These are phyloP conservation scores for Blastobotrys aristatus DNA, from an alignment of 1,139 yeast species.

Conservation along the genomic window DNA sequence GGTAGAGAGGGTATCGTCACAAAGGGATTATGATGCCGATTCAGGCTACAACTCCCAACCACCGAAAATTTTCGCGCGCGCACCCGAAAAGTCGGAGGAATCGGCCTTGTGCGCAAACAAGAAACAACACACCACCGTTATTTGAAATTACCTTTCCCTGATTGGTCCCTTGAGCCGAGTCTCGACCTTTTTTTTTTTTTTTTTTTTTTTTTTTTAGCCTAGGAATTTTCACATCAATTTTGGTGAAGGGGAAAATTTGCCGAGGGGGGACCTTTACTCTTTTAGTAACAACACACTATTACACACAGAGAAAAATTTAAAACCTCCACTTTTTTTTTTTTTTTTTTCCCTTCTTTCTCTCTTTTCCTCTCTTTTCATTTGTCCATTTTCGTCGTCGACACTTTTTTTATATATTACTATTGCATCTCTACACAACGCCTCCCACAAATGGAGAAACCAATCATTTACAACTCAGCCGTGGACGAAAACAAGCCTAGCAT, in stretches of 20 bases:
- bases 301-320: background rate
- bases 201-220: background rate
- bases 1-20: background rate
- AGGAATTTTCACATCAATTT: background rate
- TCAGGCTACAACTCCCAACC: too few species aligned
- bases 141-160: slow-evolving; percentile 2
- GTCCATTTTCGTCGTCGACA: background rate
- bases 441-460: slow-evolving; percentile 5
- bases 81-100: too few species aligned
- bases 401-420: too few species aligned
- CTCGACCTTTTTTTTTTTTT: background rate
- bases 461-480: slow-evolving; percentile 9
- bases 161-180: slow-evolving; percentile 1
- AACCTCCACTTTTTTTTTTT: background rate
- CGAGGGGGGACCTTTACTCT: background rate
- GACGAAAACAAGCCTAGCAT: slow-evolving; percentile 12
- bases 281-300: too few species aligned
- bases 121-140: background rate
- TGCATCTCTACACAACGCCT: background rate
- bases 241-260: background rate
- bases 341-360: background rate
- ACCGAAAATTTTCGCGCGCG: too few species aligned
- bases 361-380: background rate
- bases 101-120: background rate
- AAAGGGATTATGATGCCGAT: background rate